A percentile compares a stretch with the other conserved stretches of the same genome.
Conservation (phyloP, 352 stramenopile genomes). For the Phytopythium cucurbitacearum region DNA sequence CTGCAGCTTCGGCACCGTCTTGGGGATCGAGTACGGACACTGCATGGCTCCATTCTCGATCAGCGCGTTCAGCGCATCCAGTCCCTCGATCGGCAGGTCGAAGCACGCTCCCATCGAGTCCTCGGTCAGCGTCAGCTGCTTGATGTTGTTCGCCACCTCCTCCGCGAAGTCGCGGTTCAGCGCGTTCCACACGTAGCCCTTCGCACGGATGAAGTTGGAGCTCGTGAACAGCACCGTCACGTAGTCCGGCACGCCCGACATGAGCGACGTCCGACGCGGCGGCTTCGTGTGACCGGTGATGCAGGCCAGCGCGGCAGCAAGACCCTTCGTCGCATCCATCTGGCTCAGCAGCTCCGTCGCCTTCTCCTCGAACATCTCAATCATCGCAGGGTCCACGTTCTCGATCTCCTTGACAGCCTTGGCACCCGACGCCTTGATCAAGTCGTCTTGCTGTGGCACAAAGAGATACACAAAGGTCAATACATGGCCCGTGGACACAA, state of each 20-base stretch:
- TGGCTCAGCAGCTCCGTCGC: conserved; percentile 59
- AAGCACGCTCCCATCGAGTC: conserved; percentile 90
- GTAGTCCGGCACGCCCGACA: conserved; percentile 89
- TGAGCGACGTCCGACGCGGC: conserved; percentile 74
- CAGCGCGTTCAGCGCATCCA: conserved; percentile 63
- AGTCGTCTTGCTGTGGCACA: conserved; percentile 66
- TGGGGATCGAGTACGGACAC: conserved; percentile 77
- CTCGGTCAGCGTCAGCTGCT: conserved; percentile 87
- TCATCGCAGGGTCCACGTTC: conserved; percentile 67
- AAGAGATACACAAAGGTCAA: not conserved
- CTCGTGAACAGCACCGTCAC: conserved; percentile 85
- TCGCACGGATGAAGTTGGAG: conserved; percentile 79
- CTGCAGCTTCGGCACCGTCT: conserved; percentile 76
- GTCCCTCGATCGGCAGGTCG: conserved; percentile 71
- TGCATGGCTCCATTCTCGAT: conserved; percentile 61
- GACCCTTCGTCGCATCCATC: conserved; percentile 51
- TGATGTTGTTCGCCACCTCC: conserved; percentile 74
- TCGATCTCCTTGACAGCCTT: conserved; percentile 85
- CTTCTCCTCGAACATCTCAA: conserved; percentile 73
- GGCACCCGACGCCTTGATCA: conserved; percentile 82
- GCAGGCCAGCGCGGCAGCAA: conserved; percentile 82
- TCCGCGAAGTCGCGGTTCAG: conserved; percentile 84
- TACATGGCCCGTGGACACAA: not conserved
- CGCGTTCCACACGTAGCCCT: conserved; percentile 92
- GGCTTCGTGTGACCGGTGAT: conserved; percentile 90